Evolutionary conservation across 116 monocot genomes (phyloP), one percentile per base, ranked within the genome.

Genomic region (Zostera marina): DNA sequence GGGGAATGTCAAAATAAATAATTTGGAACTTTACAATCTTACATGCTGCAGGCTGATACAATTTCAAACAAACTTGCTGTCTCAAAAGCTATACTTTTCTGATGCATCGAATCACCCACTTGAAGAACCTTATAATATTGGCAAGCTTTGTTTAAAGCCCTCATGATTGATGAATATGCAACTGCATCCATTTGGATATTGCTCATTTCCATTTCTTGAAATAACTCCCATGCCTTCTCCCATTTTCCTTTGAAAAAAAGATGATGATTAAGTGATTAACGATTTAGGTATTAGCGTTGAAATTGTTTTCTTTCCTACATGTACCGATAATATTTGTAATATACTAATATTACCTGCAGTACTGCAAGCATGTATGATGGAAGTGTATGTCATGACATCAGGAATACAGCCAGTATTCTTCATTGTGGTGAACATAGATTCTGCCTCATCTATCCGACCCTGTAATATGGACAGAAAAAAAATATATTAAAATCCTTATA

Each of bases 21-120:
- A 55, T 7, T 38, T 52, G 13, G 16, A 14, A 9, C 40, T 51
- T 52, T 19, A 41, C 21, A 1, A 22, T 4, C 51, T 73, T 80
- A 96, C 96, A 90, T 76, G 83, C 83, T 98, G 65, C 82, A 86
- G 22, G 98, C 79, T 66, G 80, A 86, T 70, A 98, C 49, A 8
- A 87, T 63, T 73, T 86, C 86, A 70, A 85, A 86, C 2, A 59
- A 68, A 42, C 73, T 67, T 64, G 78, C 76, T n/a, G 73, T 60
- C 63, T 86, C 87, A 41, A 98, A 68, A 13, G 78, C 72, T 17
- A 90, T 73, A 45, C 43, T 67, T 62, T 76, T 81, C 63, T 83
- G 69, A 58, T 61, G 70, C 98, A 98, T 98, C 63, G 86, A 60
- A 40, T 86, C 69, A 55, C 78, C 74, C 72, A 98, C 54, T 59